These are phyloP conservation scores for Cyberlindnera lachancei DNA, from an alignment of 805 yeast genomes.

Conservation along the genomic window DNA sequence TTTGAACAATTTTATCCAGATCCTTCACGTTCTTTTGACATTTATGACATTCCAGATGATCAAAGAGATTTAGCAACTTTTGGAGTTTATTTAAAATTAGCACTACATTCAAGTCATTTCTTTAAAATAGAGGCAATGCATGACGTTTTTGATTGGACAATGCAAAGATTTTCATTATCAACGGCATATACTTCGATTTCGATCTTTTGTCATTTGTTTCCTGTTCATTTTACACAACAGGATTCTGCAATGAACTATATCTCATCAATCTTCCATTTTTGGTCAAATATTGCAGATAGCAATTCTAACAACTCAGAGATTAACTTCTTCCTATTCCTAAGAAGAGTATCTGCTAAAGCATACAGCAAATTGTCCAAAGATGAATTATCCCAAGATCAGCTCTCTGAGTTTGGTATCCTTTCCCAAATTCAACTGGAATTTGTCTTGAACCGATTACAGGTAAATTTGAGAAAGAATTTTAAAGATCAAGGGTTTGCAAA, in stretches of 20 bases:
- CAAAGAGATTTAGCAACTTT: constrained; percentile 40
- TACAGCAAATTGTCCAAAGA: constrained; percentile 28
- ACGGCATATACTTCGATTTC: constrained; percentile 46
- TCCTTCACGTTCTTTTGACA: constrained; percentile 42
- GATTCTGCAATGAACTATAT: constrained; percentile 47
- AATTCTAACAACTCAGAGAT: constrained; percentile 41
- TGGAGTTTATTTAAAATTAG: constrained; percentile 41
- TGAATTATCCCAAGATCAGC: constrained; percentile 23
- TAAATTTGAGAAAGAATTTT: constrained; percentile 28
- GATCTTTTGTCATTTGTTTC: constrained; percentile 47
- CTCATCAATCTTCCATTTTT: constrained; percentile 62
- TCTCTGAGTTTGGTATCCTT: constrained; percentile 57
- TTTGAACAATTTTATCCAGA: constrained; percentile 32
- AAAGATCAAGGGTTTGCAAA: constrained; percentile 29
- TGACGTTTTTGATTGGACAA: constrained; percentile 40
- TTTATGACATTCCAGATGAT: constrained; percentile 23
- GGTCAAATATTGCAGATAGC: constrained; percentile 52
- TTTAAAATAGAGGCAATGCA: constrained; percentile 42
- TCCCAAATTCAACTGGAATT: constrained; percentile 52
- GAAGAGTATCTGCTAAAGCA: constrained; percentile 47
- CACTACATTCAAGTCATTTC: constrained; percentile 46
- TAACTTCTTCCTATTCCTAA: constrained; percentile 56
- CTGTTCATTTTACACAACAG: constrained; percentile 29
- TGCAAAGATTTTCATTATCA: constrained; percentile 44
- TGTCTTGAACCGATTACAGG: constrained; percentile 48